Base-by-base conservation (phyloP, 345 rosid species). In the Eucalyptus regnans region DNA sequence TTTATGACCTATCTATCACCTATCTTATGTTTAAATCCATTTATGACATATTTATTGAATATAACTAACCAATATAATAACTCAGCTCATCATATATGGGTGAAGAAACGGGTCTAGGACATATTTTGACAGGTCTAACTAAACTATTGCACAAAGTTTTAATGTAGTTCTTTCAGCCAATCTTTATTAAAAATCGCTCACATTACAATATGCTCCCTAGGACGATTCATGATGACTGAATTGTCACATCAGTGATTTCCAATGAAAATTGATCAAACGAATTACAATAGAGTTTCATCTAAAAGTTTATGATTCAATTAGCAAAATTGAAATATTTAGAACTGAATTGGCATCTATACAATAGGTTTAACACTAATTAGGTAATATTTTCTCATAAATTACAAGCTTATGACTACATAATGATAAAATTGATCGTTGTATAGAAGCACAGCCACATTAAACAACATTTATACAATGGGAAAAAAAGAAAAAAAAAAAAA, bases 231-330 rank as follows among this genome's bases (percentile, higher is more conserved):
- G 8, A 71, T 71, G 46, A 18, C 0, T 18, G 3, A 10, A 71
- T 4, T 9, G 14, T 1, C 46, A 76, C 2, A 18, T 10, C 2
- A 18, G 8, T 44, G 14, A 76, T 76, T 76, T 37, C 4, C 1
- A 76, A n/a, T 7, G 1, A n/a, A 14, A 76, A 37, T 37, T 5
- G 27, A 76, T 13, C 1, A 0, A 43, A 37, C 2, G 1, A 4
- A 20, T 12, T 37, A 37, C 1, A 18, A 37, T 71, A 3, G 3
- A 71, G 46, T 71, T 71, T 37, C 7, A 6, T 11, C 3, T 12
- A 18, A 18, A 18, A 7, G 7, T 2, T 37, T 71, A 20, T 0
- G 2, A 71, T 8, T 71, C 1, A 18, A 37, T 20, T 71, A 3
- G 4, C 3, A 71, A 71, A 37, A 37, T 71, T 71, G 1, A 71